Evolutionary conservation across 164 flowering plant species (phyloP).

Genomic region (Sextonia rubra): DNA sequence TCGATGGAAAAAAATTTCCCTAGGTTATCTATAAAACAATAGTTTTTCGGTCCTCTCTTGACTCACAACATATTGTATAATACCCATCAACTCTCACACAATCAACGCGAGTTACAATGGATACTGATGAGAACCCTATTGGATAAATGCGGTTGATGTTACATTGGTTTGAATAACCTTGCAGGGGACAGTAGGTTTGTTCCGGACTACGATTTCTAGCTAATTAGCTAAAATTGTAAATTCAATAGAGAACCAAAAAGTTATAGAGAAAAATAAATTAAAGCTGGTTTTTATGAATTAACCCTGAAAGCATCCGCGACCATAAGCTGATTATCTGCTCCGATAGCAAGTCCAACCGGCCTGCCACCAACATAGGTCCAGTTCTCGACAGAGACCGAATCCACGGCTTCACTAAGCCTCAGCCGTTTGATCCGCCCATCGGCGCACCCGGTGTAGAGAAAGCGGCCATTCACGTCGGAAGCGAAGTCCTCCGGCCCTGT

Average conservation of each 20-base stretch:
- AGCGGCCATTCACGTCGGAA: slow-evolving; percentile 34
- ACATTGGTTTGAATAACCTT: too few species aligned
- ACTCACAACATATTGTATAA: too few species aligned
- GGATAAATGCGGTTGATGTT: too few species aligned
- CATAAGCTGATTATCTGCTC: slow-evolving; percentile 17
- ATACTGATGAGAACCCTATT: too few species aligned
- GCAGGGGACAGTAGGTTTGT: too few species aligned
- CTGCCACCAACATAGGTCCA: slow-evolving; percentile 33
- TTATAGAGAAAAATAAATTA: background rate
- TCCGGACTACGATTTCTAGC: too few species aligned
- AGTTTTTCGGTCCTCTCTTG: too few species aligned
- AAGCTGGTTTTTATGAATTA: background rate
- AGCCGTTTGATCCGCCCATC: slow-evolving; percentile 86
- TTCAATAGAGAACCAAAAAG: too few species aligned
- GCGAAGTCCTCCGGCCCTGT: slow-evolving; percentile 70
- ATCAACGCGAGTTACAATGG: too few species aligned
- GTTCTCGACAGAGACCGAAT: slow-evolving; percentile 13
- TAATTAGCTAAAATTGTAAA: slow-evolving; percentile 1
- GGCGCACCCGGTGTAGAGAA: slow-evolving; percentile 54
- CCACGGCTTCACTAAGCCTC: slow-evolving; percentile 21
- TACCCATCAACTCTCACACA: too few species aligned
- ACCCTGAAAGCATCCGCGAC: slow-evolving; percentile 36
- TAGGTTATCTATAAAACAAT: too few species aligned
- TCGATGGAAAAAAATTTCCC: too few species aligned
- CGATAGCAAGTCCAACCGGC: slow-evolving; percentile 37